These are phyloP conservation scores for Biscogniauxia sp. DNA, from an alignment of 2,329 filamentous ascomycete genomes.

Conservation along the genomic window DNA sequence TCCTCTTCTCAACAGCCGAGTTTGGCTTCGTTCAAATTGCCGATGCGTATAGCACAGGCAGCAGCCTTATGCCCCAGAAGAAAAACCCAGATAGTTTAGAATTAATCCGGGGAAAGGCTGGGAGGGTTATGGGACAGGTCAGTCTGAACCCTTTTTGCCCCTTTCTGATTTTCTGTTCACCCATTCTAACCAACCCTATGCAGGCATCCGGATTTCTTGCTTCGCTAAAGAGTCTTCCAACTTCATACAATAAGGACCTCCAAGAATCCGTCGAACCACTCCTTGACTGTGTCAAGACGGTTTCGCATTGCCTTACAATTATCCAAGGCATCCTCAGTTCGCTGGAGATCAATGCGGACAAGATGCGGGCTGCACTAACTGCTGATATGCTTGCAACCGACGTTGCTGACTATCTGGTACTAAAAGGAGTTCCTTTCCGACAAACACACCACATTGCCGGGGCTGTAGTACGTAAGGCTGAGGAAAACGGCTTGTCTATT, in stretches of 20 bases:
- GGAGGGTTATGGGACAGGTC: slow-evolving; percentile 43
- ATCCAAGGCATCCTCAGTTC: slow-evolving; percentile 78
- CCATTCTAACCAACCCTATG: too few species aligned
- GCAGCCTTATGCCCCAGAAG: slow-evolving; percentile 79
- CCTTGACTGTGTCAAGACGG: slow-evolving; percentile 78
- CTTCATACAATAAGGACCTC: slow-evolving; percentile 89
- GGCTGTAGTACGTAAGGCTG: slow-evolving; percentile 68
- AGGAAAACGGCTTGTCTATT: slow-evolving; percentile 66
- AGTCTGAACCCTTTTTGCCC: not conserved
- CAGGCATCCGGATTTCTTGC: too few species aligned
- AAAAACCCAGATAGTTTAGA: slow-evolving; percentile 76
- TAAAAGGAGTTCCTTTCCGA: slow-evolving; percentile 74
- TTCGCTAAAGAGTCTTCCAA: slow-evolving; percentile 61
- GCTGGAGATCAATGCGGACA: slow-evolving; percentile 64
- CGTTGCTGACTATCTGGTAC: slow-evolving; percentile 65
- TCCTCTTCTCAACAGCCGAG: slow-evolving; percentile 57
- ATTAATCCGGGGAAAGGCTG: slow-evolving; percentile 71
- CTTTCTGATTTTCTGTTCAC: not conserved
- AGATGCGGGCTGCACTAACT: slow-evolving; percentile 76
- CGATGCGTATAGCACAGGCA: slow-evolving; percentile 78
- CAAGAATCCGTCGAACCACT: slow-evolving; percentile 86
- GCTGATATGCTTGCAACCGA: slow-evolving; percentile 81
- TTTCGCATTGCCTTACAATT: slow-evolving; percentile 78
- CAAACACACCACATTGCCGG: slow-evolving; percentile 83
- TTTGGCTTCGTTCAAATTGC: slow-evolving; percentile 56